A percentile compares a stretch with the other conserved stretches of the same genome.
phyloP scores from a whole-genome alignment of 352 stramenopile genomes.

The Phytophthora syringae region DNA sequence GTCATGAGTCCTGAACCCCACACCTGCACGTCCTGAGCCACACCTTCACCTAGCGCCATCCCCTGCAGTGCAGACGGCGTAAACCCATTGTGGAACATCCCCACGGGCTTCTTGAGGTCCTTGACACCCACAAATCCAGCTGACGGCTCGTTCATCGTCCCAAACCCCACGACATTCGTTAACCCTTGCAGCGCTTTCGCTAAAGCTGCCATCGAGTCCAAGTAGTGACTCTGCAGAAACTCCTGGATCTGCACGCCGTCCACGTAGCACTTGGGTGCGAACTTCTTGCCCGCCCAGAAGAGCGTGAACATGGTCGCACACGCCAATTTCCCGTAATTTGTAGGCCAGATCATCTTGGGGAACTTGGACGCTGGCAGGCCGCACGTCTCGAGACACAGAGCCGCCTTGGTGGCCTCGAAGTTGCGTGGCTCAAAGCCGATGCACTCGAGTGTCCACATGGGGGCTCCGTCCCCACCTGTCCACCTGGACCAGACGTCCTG shows the following conservation, averaged over 20 bases:
- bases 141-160: conserved; percentile 90
- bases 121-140: conserved; percentile 67
- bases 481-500: conserved; percentile 91
- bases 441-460: conserved; percentile 85
- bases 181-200: conserved; percentile 61
- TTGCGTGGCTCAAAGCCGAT: conserved; percentile 79
- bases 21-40: conserved; percentile 59
- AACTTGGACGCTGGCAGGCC: conserved; percentile 45
- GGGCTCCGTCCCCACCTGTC: conserved; percentile 89
- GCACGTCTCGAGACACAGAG: conserved; percentile 69
- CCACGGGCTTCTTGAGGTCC: conserved; percentile 45
- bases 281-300: conserved; percentile 79
- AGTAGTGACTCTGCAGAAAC: conserved; percentile 88
- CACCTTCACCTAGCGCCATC: conserved; percentile 74
- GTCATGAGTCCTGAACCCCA: conserved; percentile 70
- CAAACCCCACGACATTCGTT: conserved; percentile 86
- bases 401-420: conserved; percentile 74
- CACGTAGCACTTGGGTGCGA: conserved; percentile 71
- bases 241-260: conserved; percentile 80
- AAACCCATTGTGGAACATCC: conserved; percentile 64
- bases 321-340: conserved; percentile 89
- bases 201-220: conserved; percentile 71
- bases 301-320: conserved; percentile 92
- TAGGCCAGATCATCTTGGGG: conserved; percentile 93
- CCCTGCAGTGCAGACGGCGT: conserved; percentile 70